A percentile compares a stretch with the other conserved stretches of the same genome.
Conservation (phyloP, 2,329 filamentous ascomycete genomes). For the Claviceps arundinis region DNA sequence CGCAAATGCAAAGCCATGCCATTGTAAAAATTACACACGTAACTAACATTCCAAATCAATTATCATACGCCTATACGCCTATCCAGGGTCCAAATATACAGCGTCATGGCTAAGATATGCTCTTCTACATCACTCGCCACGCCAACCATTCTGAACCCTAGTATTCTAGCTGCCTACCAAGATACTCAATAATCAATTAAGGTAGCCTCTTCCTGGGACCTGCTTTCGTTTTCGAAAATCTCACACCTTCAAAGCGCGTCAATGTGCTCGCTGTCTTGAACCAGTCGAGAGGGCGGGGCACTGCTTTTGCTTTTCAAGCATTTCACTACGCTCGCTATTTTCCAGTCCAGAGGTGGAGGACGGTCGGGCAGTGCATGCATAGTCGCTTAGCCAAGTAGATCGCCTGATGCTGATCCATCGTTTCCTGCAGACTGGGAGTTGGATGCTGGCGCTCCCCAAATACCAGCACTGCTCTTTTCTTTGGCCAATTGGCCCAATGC, state of each 20-base stretch:
- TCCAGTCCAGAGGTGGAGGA: not conserved
- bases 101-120: slow-evolving; percentile 9
- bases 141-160: not conserved
- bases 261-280: too few species aligned
- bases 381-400: slow-evolving; percentile 30
- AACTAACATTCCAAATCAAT: slow-evolving; percentile 19
- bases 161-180: not conserved
- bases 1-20: too few species aligned
- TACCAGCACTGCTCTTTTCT: slow-evolving; percentile 86
- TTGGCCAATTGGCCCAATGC: slow-evolving; percentile 93
- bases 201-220: too few species aligned
- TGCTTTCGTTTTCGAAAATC: too few species aligned
- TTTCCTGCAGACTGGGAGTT: slow-evolving; percentile 17
- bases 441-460: slow-evolving; percentile 67
- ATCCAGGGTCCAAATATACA: slow-evolving; percentile 24
- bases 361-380: not conserved
- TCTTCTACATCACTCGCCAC: not conserved
- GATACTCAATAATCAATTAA: not conserved
- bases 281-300: too few species aligned
- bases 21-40: not conserved
- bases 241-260: too few species aligned
- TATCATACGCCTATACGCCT: slow-evolving; percentile 26
- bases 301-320: not conserved
- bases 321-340: not conserved
- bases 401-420: slow-evolving; percentile 29